Evolutionary conservation across 2,329 filamentous ascomycete species (phyloP).

Genomic region (Alternaria brassicae): DNA sequence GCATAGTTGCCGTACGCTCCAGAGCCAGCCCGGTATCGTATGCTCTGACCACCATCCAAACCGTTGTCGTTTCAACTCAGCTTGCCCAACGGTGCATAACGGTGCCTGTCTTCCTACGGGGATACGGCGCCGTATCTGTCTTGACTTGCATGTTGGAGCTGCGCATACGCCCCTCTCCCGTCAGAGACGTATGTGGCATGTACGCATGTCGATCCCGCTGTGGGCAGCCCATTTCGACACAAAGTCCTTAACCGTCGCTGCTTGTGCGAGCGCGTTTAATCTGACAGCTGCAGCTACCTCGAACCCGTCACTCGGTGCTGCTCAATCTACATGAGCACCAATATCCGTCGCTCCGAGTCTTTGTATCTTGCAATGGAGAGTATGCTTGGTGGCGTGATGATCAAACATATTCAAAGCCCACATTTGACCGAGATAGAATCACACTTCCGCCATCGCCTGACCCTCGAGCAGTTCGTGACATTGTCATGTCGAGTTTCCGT

Average conservation of each 20-base stretch:
- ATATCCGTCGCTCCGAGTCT: neutral
- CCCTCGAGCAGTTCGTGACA: slow-evolving; percentile 21
- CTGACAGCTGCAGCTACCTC: slow-evolving; percentile 8
- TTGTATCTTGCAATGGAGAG: neutral
- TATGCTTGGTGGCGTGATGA: neutral
- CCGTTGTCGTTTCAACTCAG: slow-evolving; percentile 6
- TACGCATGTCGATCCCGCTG: slow-evolving; percentile 12
- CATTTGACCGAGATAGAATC: slow-evolving; percentile 15
- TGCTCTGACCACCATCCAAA: slow-evolving; percentile 8
- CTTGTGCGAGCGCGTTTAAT: neutral
- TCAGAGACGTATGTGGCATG: neutral
- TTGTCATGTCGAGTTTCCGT: slow-evolving; percentile 10
- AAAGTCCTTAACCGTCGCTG: slow-evolving; percentile 2
- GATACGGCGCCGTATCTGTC: neutral
- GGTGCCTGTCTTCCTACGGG: neutral
- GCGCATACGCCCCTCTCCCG: slow-evolving; percentile 2
- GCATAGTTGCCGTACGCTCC: slow-evolving; percentile 7
- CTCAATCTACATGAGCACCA: slow-evolving; percentile 4
- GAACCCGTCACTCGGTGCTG: slow-evolving; percentile 1
- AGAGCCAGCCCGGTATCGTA: neutral
- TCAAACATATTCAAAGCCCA: slow-evolving; percentile 1
- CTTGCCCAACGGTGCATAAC: neutral
- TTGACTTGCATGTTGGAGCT: neutral
- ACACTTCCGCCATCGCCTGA: slow-evolving; percentile 12
- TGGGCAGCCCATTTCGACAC: slow-evolving; percentile 2